Conservation (phyloP, 73 alveolate genomes). For the Symbiodinium pilosum region DNA sequence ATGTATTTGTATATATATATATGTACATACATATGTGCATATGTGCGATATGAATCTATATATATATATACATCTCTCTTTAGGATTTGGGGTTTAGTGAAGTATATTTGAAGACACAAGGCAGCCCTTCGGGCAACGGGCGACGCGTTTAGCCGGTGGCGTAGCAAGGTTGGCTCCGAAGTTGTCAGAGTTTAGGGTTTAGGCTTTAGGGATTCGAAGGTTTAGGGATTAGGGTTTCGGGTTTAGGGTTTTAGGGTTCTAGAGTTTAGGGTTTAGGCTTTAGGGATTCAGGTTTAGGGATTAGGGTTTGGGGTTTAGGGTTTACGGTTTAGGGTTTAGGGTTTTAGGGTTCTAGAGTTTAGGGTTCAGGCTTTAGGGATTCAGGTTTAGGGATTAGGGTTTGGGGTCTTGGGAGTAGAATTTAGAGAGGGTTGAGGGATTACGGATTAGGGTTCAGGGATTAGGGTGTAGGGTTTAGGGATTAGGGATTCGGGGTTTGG, state of each 20-base stretch:
- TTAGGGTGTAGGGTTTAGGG: background rate
- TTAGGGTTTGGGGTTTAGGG: background rate
- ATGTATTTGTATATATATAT: too few species aligned
- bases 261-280: background rate
- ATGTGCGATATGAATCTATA: too few species aligned
- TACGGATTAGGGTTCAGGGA: background rate
- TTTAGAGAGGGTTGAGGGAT: background rate
- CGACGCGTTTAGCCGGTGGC: background rate
- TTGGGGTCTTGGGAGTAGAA: background rate
- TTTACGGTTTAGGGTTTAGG: background rate
- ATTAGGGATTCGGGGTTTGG: background rate
- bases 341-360: background rate
- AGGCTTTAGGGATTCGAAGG: background rate
- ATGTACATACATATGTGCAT: too few species aligned
- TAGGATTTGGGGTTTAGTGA: background rate
- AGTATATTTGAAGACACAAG: background rate
- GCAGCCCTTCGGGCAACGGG: background rate
- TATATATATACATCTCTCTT: too few species aligned
- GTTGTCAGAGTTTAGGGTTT: background rate
- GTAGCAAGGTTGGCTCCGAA: background rate
- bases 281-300: background rate
- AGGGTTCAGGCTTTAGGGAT: background rate
- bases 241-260: background rate
- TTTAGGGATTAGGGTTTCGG: background rate
- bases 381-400: background rate